Percentiles rank a stretch among this genome's conserved stretches.
These are phyloP conservation scores for Alternaria angustiovoidea DNA, from an alignment of 2,329 filamentous ascomycete genomes.

Conservation along the genomic window DNA sequence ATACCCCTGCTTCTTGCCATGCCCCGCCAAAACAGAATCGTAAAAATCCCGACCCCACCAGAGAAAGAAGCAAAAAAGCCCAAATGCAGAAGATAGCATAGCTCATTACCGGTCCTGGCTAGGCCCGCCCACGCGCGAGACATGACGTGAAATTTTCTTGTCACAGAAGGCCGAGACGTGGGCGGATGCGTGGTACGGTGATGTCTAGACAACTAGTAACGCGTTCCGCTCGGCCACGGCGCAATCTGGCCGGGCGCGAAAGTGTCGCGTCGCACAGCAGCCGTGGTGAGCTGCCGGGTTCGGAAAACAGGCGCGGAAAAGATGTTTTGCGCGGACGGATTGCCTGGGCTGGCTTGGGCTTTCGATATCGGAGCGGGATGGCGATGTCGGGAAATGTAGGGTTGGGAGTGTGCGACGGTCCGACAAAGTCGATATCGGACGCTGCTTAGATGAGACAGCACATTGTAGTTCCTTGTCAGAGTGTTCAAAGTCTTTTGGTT, in stretches of 20 bases:
- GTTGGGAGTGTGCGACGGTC: not conserved
- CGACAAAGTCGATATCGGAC: not conserved
- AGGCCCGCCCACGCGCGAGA: not conserved
- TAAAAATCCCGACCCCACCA: not conserved
- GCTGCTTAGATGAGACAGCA: not conserved
- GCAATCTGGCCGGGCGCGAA: not conserved
- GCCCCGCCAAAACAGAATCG: constrained; percentile 5
- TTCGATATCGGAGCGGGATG: constrained; percentile 7
- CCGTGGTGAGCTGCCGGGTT: not conserved
- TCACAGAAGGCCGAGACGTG: not conserved
- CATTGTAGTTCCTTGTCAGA: too few relatives aligned
- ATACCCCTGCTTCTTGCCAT: not conserved
- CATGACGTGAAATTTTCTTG: not conserved
- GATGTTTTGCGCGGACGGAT: not conserved
- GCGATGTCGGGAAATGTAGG: constrained; percentile 4
- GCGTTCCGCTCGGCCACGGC: not conserved
- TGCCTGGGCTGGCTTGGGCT: not conserved
- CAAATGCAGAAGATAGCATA: constrained; percentile 14
- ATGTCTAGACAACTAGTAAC: constrained; percentile 1
- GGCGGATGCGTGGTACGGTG: not conserved
- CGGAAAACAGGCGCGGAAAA: constrained; percentile 5
- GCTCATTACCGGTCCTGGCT: constrained; percentile 2
- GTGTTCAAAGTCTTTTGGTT: not conserved
- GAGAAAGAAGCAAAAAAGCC: constrained; percentile 5
- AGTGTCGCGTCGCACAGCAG: not conserved